Evolutionary conservation across 768 basidiomycete genomes (phyloP).

Genomic region (Austroboletus festivus): DNA sequence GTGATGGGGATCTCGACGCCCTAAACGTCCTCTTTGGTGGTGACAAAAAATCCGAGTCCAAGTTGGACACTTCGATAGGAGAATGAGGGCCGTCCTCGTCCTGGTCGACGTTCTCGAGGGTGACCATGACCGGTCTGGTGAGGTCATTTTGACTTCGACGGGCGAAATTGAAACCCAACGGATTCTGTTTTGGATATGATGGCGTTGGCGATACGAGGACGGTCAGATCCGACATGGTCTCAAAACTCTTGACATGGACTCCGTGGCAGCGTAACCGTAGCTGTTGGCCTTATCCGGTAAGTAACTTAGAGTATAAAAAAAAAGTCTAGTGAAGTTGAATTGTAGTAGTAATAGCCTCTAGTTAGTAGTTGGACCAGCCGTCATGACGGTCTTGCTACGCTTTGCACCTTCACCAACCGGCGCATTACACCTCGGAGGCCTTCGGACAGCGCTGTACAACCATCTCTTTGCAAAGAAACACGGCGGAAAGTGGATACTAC

Average conservation of each 20-base stretch:
- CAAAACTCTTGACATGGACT: not conserved
- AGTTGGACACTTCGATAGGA: conserved; percentile 19
- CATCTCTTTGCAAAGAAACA: conserved; percentile 78
- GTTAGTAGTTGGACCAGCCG: too few relatives aligned
- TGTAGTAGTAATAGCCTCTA: too few relatives aligned
- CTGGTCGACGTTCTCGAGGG: conserved; percentile 27
- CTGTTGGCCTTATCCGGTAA: too few relatives aligned
- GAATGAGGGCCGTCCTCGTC: conserved; percentile 23
- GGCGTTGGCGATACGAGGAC: conserved; percentile 34
- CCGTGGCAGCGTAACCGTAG: too few relatives aligned
- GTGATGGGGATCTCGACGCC: conserved; percentile 10
- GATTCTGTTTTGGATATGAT: conserved; percentile 17
- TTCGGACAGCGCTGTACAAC: conserved; percentile 93
- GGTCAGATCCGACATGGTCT: conserved; percentile 30
- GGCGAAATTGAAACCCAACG: conserved; percentile 31
- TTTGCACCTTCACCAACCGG: conserved; percentile 99
- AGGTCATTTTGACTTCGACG: conserved; percentile 28
- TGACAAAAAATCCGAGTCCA: conserved; percentile 22
- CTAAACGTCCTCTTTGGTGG: conserved; percentile 30
- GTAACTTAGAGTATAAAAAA: too few relatives aligned
- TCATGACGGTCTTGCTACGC: conserved; percentile 65
- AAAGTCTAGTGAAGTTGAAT: too few relatives aligned
- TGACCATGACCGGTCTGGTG: conserved; percentile 31
- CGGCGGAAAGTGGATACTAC: conserved; percentile 85
- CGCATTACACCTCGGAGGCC: conserved; percentile 87